A percentile compares a stretch with the other conserved stretches of the same genome.
Conservation (phyloP, 768 basidiomycete genomes). For the Mycena indigotica region DNA sequence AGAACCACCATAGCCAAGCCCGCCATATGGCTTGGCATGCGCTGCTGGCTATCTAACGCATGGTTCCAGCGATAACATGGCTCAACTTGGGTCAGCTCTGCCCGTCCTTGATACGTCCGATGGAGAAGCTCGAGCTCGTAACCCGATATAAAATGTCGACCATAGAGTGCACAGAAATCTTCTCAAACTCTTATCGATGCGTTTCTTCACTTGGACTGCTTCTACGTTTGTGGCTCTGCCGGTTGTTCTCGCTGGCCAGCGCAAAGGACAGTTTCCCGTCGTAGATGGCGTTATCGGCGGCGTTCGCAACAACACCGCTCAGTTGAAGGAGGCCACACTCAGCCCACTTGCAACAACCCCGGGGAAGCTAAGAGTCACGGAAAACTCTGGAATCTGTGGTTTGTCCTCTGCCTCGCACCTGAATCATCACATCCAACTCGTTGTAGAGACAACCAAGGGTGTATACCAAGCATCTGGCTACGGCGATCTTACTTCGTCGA, state of each 20-base stretch:
- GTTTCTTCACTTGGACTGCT: neutral
- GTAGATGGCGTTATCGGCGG: slow-evolving; percentile 17
- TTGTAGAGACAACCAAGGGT: slow-evolving; percentile 58
- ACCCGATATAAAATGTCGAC: neutral
- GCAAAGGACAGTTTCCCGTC: slow-evolving; percentile 15
- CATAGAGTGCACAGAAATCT: neutral
- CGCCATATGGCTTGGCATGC: neutral
- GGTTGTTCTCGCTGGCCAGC: slow-evolving; percentile 1
- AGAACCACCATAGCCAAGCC: no score
- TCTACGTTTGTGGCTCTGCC: neutral
- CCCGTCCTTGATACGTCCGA: neutral
- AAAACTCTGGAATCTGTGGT: slow-evolving; percentile 68
- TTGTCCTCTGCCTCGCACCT: neutral
- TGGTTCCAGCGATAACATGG: neutral
- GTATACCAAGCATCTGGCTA: slow-evolving; percentile 68
- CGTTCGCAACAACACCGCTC: neutral
- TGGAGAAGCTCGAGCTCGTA: no score
- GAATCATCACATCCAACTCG: neutral
- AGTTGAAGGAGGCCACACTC: neutral
- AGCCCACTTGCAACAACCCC: slow-evolving; percentile 35
- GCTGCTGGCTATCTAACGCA: neutral
- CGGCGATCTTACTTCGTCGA: slow-evolving; percentile 55
- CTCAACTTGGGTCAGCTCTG: neutral
- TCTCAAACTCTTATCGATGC: neutral
- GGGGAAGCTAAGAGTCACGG: slow-evolving; percentile 54